These are phyloP conservation scores for Sclerotinia glacialis DNA, from an alignment of 2,329 filamentous ascomycete genomes.

Conservation along the genomic window DNA sequence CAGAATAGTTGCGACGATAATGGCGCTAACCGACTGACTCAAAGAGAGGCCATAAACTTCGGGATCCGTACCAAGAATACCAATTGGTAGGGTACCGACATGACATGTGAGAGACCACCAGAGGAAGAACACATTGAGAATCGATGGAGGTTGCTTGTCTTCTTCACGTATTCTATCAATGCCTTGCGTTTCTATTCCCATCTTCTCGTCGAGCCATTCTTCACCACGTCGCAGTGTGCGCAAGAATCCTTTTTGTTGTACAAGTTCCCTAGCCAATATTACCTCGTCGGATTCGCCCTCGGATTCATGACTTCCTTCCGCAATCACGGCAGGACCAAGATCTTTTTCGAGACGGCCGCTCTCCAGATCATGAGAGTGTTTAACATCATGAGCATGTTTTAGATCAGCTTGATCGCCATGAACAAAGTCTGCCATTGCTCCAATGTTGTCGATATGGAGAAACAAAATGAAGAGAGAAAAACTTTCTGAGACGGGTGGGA, in stretches of 20 bases:
- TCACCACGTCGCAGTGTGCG: slow-evolving; percentile 40
- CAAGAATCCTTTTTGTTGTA: slow-evolving; percentile 29
- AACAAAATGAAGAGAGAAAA: slow-evolving; percentile 11
- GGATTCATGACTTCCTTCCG: slow-evolving; percentile 13
- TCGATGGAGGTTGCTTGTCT: slow-evolving; percentile 44
- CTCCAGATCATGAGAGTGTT: slow-evolving; percentile 32
- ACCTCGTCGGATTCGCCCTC: slow-evolving; percentile 25
- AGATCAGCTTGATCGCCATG: slow-evolving; percentile 35
- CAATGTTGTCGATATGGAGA: background rate
- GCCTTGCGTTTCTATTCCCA: slow-evolving; percentile 49
- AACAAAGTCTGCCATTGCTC: slow-evolving; percentile 31
- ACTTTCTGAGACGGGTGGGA: slow-evolving; percentile 11
- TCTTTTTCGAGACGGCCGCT: slow-evolving; percentile 27
- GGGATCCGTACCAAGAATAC: slow-evolving; percentile 44
- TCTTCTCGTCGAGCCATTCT: slow-evolving; percentile 44
- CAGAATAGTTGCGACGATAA: slow-evolving; percentile 43
- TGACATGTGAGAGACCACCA: slow-evolving; percentile 47
- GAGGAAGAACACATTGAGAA: slow-evolving; percentile 45
- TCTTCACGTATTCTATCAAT: slow-evolving; percentile 48
- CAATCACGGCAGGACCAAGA: slow-evolving; percentile 11
- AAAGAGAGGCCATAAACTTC: slow-evolving; percentile 48
- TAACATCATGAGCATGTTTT: slow-evolving; percentile 28
- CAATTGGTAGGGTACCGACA: slow-evolving; percentile 42
- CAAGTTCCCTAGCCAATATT: slow-evolving; percentile 33
- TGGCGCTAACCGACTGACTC: slow-evolving; percentile 44